phyloP scores from a whole-genome alignment of 345 rosid species.

The Eutrema yunnanense region DNA sequence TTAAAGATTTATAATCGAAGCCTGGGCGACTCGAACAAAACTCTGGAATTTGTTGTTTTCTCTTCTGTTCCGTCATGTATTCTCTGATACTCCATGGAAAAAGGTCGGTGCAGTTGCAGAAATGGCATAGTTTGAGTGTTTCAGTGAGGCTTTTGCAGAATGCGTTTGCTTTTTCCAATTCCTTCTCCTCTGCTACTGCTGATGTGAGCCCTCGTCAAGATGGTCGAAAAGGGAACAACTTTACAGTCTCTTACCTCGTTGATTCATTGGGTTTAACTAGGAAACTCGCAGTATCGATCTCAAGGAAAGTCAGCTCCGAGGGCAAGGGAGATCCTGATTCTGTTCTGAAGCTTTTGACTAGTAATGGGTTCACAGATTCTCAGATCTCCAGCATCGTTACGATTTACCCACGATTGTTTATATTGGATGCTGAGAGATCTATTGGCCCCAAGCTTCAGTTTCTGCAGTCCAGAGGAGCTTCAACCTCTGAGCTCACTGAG shows the following conservation, averaged over 20 bases:
- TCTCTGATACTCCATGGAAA: not conserved
- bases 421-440: not conserved
- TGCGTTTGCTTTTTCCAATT: not conserved
- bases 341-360: conserved; percentile 5
- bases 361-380: conserved; percentile 18
- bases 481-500: not conserved
- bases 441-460: conserved; percentile 15
- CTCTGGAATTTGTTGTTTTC: not conserved
- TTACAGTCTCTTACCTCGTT: conserved; percentile 8
- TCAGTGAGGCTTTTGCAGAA: not conserved
- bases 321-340: not conserved
- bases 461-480: not conserved
- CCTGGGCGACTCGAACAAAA: no score
- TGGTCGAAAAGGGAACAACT: not conserved
- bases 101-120: not conserved
- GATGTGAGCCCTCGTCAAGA: not conserved
- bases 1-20: no score
- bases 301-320: not conserved
- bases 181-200: not conserved
- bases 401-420: not conserved
- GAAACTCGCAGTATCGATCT: conserved; percentile 2
- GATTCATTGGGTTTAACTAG: conserved; percentile 13
- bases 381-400: conserved; percentile 18
- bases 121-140: not conserved
- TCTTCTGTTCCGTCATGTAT: not conserved